Percentiles rank a stretch among this genome's conserved stretches.
phyloP scores from a whole-genome alignment of 2,329 filamentous ascomycete species.

The Mycosphaerelloides madeirae region DNA sequence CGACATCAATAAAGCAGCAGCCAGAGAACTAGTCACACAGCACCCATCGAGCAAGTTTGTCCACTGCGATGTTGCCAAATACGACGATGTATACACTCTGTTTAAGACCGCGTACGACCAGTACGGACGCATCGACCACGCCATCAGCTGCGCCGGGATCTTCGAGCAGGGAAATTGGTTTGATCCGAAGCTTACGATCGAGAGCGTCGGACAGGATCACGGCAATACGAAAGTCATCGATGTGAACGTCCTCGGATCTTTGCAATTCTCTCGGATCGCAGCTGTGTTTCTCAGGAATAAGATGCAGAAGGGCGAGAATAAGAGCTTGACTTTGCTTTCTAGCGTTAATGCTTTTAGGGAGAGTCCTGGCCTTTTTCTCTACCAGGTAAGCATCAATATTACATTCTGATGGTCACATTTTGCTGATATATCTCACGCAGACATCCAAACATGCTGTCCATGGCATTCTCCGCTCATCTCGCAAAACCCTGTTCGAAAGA shows the following conservation, averaged over 20 bases:
- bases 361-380: constrained; percentile 45
- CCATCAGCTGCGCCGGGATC: constrained; percentile 46
- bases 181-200: constrained; percentile 41
- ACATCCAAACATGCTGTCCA: constrained; percentile 25
- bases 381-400: constrained; percentile 29
- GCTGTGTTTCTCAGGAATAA: constrained; percentile 46
- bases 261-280: constrained; percentile 48
- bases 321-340: constrained; percentile 42
- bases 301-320: constrained; percentile 31
- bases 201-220: constrained; percentile 38
- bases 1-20: constrained; percentile 29
- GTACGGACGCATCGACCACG: constrained; percentile 48
- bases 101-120: constrained; percentile 44
- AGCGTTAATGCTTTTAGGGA: constrained; percentile 49
- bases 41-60: constrained; percentile 33
- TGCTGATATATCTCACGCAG: constrained; percentile 1
- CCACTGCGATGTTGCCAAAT: constrained; percentile 43
- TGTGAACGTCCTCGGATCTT: constrained; percentile 39
- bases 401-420: not conserved
- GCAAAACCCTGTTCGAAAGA: constrained; percentile 22
- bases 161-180: constrained; percentile 45
- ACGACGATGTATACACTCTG: constrained; percentile 43
- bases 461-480: constrained; percentile 21
- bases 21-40: constrained; percentile 5
- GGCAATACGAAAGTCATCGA: constrained; percentile 39